phyloP scores from a whole-genome alignment of 1,284 basidiomycete species.

The Irpex lacteus region DNA sequence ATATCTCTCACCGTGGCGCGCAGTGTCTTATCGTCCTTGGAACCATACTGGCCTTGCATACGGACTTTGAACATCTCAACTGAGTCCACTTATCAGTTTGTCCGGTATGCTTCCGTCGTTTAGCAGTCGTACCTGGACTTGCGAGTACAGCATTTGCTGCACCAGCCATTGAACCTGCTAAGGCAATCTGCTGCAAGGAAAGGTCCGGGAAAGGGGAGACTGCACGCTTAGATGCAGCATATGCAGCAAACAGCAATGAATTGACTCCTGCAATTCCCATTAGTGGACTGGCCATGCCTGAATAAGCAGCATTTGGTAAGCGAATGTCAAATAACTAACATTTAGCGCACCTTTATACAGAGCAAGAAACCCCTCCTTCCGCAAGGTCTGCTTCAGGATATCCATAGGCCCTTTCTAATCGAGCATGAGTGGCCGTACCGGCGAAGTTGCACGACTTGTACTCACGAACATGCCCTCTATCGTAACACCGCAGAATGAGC shows the following conservation, averaged over 20 bases:
- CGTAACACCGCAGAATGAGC: not conserved
- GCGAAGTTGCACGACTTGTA: constrained; percentile 15
- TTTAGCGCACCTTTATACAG: constrained; percentile 78
- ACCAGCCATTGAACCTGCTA: constrained; percentile 90
- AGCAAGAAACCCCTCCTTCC: constrained; percentile 87
- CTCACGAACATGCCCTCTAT: constrained; percentile 80
- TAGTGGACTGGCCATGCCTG: constrained; percentile 89
- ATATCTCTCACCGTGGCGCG: constrained; percentile 73
- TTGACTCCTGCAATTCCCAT: constrained; percentile 97
- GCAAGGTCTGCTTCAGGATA: constrained; percentile 75
- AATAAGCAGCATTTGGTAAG: not conserved
- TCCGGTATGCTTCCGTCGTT: not conserved
- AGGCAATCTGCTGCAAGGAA: constrained; percentile 74
- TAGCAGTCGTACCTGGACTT: constrained; percentile 67
- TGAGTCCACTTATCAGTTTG: constrained; percentile 24
- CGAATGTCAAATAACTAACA: constrained; percentile 8
- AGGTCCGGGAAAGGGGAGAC: constrained; percentile 88
- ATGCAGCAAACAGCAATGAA: constrained; percentile 91
- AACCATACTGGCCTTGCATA: constrained; percentile 95
- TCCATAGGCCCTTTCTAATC: constrained; percentile 89
- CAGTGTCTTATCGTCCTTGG: constrained; percentile 73
- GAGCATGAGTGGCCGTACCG: not conserved
- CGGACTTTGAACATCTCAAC: constrained; percentile 92
- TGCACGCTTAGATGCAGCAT: constrained; percentile 76
- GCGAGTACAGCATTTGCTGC: constrained; percentile 86